Base-by-base conservation (phyloP, 106 monocot genomes). In the Allium cepa region DNA sequence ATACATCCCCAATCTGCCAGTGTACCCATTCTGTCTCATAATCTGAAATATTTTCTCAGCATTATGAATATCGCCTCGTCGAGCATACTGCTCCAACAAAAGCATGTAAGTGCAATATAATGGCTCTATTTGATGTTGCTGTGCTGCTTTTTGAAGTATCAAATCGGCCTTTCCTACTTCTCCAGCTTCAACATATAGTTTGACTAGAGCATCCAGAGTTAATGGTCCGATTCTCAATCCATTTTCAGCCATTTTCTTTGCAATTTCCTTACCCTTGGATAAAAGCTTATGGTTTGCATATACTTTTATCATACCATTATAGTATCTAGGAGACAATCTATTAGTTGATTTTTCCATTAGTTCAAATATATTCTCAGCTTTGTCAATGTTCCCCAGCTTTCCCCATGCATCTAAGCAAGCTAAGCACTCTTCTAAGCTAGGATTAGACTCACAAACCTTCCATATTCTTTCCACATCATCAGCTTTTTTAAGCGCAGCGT, bases 151-250 rank as follows among this genome's bases (percentile, higher is more conserved):
- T 13, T 75, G 85, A 52, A 94, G 60, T 47, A 94, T 66, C 1
- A 82, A 79, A 36, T 94, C 90, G 0, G 90, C 94, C 64, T 90
- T 94, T 70, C 87, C 90, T 27, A 90, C 78, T 61, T 94, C 93
- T 8, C 88, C 90, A 28, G 82, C 69, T 57, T 69, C 68, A 27
- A 77, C 72, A 51, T 94, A 81, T 47, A 90, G 80, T 60, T 75
- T 90, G n/a, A 94, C 82, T 17, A 94, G 71, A 5, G 67, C 69
- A 74, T 94, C 84, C 80, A 76, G 79, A 26, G 87, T 90, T 47
- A 65, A 9, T 22, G 82, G 76, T 1, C 87, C 87, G 13, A 90
- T 74, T 26, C 16, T 67, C 51, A 72, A 76, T 8, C 85, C 87
- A 51, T 77, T 70, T 52, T 76, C 76, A 1, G 80, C 65, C 94